Evolutionary conservation across 1,139 yeast species (phyloP).

Genomic region (Scheffersomyces quercinus): DNA sequence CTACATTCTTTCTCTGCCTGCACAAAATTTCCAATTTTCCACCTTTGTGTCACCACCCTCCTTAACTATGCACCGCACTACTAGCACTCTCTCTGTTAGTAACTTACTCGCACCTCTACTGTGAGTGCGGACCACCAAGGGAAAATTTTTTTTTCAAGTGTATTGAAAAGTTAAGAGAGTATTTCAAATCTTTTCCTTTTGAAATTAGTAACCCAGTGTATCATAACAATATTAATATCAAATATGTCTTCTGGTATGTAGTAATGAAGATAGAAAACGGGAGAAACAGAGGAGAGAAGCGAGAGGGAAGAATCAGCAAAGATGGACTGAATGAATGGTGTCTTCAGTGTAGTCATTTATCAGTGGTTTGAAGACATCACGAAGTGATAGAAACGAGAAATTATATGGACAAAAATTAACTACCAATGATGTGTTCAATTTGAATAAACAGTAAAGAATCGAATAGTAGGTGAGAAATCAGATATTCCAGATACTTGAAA

Average conservation of each 20-base stretch:
- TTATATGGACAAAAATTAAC: not conserved
- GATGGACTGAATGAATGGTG: not conserved
- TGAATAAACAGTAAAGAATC: no score
- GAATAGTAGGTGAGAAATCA: no score
- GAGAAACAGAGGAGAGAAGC: not conserved
- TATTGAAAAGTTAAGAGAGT: conserved; percentile 9
- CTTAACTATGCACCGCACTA: no score
- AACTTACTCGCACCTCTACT: not conserved
- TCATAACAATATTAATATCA: conserved; percentile 22
- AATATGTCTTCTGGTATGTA: conserved; percentile 23
- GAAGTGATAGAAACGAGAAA: no score
- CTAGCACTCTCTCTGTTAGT: no score
- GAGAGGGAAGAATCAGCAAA: no score
- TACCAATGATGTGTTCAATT: not conserved
- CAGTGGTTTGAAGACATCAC: no score
- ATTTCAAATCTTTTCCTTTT: not conserved
- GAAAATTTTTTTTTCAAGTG: not conserved
- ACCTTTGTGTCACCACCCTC: no score
- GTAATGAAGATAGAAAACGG: not conserved
- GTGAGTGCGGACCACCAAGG: not conserved
- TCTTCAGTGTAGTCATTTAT: not conserved
- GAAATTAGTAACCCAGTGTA: conserved; percentile 14
- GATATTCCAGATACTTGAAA: no score
- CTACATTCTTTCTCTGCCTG: no score
- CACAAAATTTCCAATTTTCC: no score